These are phyloP conservation scores for Sporothrix variecibatus DNA, from an alignment of 2,329 filamentous ascomycete genomes.

Conservation along the genomic window DNA sequence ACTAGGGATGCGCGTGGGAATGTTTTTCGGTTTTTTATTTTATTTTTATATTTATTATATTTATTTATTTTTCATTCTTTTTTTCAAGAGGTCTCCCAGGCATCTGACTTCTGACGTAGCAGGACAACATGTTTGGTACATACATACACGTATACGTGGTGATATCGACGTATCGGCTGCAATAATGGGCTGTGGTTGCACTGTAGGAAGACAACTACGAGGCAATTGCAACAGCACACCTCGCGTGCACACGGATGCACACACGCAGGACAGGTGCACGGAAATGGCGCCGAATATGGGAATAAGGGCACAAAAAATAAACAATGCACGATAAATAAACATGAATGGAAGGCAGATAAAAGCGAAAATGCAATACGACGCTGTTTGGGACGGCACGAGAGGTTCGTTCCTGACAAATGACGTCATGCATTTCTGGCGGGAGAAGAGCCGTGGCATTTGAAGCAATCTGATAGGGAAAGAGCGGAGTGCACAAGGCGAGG, in stretches of 20 bases:
- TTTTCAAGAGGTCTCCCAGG: neutral
- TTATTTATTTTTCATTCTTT: neutral
- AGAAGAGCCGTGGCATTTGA: neutral
- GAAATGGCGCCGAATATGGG: neutral
- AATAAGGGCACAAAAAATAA: neutral
- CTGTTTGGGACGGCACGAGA: conserved; percentile 9
- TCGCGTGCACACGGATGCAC: neutral
- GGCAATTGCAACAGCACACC: neutral
- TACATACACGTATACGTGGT: neutral
- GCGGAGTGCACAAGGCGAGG: neutral
- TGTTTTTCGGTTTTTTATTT: neutral
- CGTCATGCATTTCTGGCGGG: neutral
- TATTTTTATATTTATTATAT: neutral
- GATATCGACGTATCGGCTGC: neutral
- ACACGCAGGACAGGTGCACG: neutral
- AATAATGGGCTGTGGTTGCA: neutral
- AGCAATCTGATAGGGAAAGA: neutral
- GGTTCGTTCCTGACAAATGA: conserved; percentile 12
- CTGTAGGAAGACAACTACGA: neutral
- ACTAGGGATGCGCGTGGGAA: neutral
- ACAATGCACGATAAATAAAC: neutral
- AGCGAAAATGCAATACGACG: conserved; percentile 13
- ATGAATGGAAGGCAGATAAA: neutral
- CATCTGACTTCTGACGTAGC: neutral
- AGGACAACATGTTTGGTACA: neutral